Base-by-base conservation (phyloP, 768 basidiomycete genomes). In the Daedaleopsis nitida region DNA sequence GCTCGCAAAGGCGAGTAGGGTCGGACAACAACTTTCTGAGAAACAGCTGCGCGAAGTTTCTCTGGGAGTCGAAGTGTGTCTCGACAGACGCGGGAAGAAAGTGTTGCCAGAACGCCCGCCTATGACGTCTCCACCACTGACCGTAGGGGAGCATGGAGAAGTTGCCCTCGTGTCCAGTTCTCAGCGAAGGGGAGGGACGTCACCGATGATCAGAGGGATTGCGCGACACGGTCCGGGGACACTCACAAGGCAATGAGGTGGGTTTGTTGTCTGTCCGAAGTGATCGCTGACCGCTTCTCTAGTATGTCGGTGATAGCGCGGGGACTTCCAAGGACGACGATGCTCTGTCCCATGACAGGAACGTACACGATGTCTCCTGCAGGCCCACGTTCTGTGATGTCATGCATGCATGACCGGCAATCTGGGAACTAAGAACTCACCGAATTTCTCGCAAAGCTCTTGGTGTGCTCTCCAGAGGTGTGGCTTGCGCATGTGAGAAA, bases 211-310 rank as follows among this genome's bases (percentile, higher is more conserved):
- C 12, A 8, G 5, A 7, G 38, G 3, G 54, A 58, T n/a, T 52
- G 66, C 66, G 66, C 34, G 24, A 66, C 63, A 14, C 42, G 39
- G 55, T 43, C 7, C 64, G 21, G 13, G 19, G 35, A 11, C 56
- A 57, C 45, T 47, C 21, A 47, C 45, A 47, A 17, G 21, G 14
- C n/a, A 23, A 47, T 47, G 9, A 47, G 10, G 9, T 3, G n/a
- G 21, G 7, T 16, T 23, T 11, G 19, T 17, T 17, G 45, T 14
- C 68, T 51, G 56, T 63, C 63, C 2, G 65, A 66, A 34, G 64
- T 64, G 48, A 50, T 55, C n/a, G 55, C 21, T 11, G 65, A 66
- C 24, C 62, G 58, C 23, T 64, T 64, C 37, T 66, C 65, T 5
- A 66, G 38, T 10, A 66, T 27, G n/a, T 66, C 65, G 16, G 10